These are phyloP conservation scores for Isabelozyma heimii DNA, from an alignment of 805 yeast species.

Conservation along the genomic window DNA sequence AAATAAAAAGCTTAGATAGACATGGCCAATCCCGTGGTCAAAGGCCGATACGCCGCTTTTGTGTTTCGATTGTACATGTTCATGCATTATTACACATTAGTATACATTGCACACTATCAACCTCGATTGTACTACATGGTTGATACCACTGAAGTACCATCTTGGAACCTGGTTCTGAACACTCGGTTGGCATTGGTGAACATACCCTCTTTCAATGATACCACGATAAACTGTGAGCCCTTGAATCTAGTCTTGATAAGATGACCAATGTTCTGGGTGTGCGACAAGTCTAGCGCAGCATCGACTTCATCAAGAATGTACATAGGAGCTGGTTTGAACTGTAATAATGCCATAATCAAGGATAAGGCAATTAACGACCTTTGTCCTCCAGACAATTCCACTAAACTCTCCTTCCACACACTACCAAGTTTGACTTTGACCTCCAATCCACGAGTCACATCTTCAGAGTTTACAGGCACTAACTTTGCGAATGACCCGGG, in stretches of 20 bases:
- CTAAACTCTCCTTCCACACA: constrained; percentile 94
- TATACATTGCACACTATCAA: background rate
- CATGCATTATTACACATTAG: no score
- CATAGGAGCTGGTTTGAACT: constrained; percentile 98
- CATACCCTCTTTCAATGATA: constrained; percentile 96
- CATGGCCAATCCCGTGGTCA: no score
- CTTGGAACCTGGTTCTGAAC: constrained; percentile 90
- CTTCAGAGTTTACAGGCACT: constrained; percentile 75
- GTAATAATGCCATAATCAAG: constrained; percentile 84
- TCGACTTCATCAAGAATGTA: constrained; percentile 97
- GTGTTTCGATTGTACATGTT: no score
- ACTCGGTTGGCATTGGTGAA: constrained; percentile 95
- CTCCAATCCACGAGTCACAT: constrained; percentile 86
- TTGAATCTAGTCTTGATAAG: constrained; percentile 91
- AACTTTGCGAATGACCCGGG: constrained; percentile 90
- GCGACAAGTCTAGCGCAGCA: constrained; percentile 95
- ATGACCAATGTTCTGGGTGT: constrained; percentile 96
- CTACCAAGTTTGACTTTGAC: constrained; percentile 86
- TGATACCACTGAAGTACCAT: constrained; percentile 91
- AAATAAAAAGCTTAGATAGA: no score
- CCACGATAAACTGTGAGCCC: constrained; percentile 95
- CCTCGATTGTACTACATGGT: constrained; percentile 44
- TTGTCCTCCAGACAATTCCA: constrained; percentile 96
- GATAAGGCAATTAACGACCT: constrained; percentile 91
- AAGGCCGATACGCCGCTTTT: no score